Evolutionary conservation across 139 green algal species (phyloP).

Genomic region (Asterochloris sp.): DNA sequence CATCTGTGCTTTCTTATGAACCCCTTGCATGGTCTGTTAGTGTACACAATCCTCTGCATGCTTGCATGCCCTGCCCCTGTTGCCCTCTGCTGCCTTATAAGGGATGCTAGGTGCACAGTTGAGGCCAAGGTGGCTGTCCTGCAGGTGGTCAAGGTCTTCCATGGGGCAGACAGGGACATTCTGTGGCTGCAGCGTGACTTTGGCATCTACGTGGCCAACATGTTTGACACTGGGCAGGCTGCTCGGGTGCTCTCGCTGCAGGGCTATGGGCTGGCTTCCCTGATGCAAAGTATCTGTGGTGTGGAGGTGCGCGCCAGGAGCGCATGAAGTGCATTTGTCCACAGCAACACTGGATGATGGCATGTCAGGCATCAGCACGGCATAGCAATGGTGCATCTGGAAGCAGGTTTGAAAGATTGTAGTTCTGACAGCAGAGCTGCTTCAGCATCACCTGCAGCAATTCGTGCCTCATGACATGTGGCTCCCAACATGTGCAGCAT

Average conservation of each 20-base stretch:
- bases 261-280: constrained; percentile 59
- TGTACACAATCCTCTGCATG: neutral
- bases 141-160: constrained; percentile 84
- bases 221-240: constrained; percentile 95
- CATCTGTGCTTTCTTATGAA: neutral
- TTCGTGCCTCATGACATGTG: too few relatives aligned
- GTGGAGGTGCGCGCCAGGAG: constrained; percentile 34
- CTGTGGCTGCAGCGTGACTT: constrained; percentile 90
- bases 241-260: constrained; percentile 55
- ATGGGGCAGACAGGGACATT: constrained; percentile 86
- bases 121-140: neutral
- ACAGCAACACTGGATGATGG: too few relatives aligned
- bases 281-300: constrained; percentile 74
- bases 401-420: too few relatives aligned
- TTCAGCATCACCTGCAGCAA: too few relatives aligned
- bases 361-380: too few relatives aligned
- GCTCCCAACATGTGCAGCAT: neutral
- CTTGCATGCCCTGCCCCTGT: neutral
- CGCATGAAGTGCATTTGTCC: too few relatives aligned
- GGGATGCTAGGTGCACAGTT: neutral
- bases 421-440: too few relatives aligned
- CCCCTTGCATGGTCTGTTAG: too few relatives aligned
- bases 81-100: neutral
- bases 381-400: too few relatives aligned
- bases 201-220: constrained; percentile 88